Evolutionary conservation across 495 filamentous ascomycete genomes (phyloP).

Genomic region (Neurospora sp.): DNA sequence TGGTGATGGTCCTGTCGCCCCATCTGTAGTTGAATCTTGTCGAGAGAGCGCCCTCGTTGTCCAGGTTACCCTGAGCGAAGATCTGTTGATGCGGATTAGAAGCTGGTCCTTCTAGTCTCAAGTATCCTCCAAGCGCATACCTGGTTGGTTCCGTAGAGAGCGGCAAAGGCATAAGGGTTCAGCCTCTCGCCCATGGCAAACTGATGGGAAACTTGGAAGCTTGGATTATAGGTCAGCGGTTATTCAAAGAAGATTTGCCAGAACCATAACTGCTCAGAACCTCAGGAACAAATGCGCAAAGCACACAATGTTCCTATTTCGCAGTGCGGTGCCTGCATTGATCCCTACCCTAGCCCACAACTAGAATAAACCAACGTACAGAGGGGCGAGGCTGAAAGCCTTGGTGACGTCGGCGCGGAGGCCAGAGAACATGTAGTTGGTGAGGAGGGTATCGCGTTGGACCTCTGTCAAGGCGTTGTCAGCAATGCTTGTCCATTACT

Average conservation of each 20-base stretch:
- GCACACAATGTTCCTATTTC: not conserved
- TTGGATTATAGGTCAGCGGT: conserved; percentile 4
- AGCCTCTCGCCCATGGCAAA: conserved; percentile 86
- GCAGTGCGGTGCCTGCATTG: not conserved
- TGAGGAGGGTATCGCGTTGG: conserved; percentile 86
- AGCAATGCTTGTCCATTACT: conserved; percentile 5
- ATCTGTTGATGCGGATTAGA: conserved; percentile 44
- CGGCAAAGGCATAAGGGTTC: conserved; percentile 89
- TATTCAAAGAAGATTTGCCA: not conserved
- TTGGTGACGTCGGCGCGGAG: conserved; percentile 93
- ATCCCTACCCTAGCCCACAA: not conserved
- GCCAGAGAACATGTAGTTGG: conserved; percentile 90
- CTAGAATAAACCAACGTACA: conserved; percentile 27
- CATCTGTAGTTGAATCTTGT: conserved; percentile 87
- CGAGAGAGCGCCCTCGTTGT: conserved; percentile 74
- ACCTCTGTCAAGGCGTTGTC: conserved; percentile 48
- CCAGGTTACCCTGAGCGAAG: conserved; percentile 90
- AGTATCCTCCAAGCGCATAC: conserved; percentile 39
- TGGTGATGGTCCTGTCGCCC: conserved; percentile 63
- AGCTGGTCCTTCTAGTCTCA: not conserved
- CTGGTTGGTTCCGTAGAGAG: conserved; percentile 83
- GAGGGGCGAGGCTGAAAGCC: conserved; percentile 78
- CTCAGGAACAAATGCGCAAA: not conserved
- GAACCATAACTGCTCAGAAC: not conserved
- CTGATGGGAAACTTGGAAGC: conserved; percentile 92